Conservation (phyloP, 305 asterid species). For the Fraxinus floribunda region DNA sequence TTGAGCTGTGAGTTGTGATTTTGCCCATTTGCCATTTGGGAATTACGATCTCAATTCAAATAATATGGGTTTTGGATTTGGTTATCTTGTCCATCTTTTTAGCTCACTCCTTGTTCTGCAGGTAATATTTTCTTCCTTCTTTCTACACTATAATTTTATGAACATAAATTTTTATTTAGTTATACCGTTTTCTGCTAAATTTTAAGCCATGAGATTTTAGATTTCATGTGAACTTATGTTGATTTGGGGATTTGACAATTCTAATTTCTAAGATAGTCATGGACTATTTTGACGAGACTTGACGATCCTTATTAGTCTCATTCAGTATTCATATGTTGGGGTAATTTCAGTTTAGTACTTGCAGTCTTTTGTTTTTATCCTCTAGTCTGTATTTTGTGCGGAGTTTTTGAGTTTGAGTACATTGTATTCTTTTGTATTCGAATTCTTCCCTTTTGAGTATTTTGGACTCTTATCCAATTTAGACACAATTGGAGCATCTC, state of each 20-base stretch:
- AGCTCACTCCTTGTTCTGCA: too few species aligned
- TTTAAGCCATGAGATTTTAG: background rate
- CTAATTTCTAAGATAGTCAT: too few species aligned
- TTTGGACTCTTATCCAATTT: background rate
- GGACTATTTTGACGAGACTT: too few species aligned
- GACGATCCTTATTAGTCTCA: background rate
- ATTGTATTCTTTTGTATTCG: background rate
- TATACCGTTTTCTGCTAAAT: background rate
- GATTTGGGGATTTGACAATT: background rate
- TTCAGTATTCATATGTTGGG: too few species aligned
- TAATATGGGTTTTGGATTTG: too few species aligned
- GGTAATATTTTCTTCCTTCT: too few species aligned
- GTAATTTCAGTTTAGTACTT: background rate
- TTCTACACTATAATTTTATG: background rate
- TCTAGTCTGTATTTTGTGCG: background rate
- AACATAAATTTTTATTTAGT: background rate
- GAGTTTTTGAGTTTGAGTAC: background rate
- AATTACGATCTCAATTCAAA: too few species aligned
- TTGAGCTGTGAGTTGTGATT: too few species aligned
- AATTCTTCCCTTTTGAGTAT: too few species aligned
- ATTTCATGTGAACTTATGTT: background rate
- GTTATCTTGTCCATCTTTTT: too few species aligned
- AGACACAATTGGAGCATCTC: conserved; percentile 32
- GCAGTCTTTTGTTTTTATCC: too few species aligned
- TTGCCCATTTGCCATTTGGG: too few species aligned